A percentile compares a stretch with the other conserved stretches of the same genome.
Evolutionary conservation across 2,329 filamentous ascomycete species (phyloP).

Genomic region (Colletotrichum sp.): DNA sequence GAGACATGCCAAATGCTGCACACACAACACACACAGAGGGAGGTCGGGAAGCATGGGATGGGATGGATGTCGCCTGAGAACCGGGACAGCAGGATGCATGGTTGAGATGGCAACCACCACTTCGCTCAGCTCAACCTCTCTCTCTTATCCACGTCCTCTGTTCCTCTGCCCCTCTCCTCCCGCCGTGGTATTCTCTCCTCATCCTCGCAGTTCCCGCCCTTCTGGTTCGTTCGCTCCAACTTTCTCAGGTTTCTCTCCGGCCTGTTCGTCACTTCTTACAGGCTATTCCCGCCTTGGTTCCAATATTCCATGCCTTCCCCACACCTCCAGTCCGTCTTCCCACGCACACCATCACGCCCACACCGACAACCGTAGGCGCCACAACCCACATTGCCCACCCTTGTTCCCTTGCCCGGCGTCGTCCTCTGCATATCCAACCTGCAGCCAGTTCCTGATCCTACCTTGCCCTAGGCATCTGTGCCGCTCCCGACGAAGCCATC

Average conservation of each 20-base stretch:
- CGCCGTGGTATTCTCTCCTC: neutral
- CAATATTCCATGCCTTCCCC: neutral
- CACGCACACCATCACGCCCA: neutral
- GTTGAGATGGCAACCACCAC: neutral
- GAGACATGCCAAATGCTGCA: neutral
- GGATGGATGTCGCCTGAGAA: neutral
- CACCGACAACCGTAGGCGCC: neutral
- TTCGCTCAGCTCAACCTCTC: neutral
- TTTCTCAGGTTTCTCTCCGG: neutral
- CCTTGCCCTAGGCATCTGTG: neutral
- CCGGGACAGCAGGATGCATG: neutral
- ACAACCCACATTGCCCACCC: neutral
- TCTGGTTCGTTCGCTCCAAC: neutral
- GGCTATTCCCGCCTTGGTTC: neutral
- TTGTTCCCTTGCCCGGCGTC: neutral
- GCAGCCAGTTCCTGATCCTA: conserved; percentile 1
- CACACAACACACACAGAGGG: neutral
- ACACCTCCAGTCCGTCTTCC: neutral
- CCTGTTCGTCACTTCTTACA: neutral
- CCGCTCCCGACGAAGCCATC: conserved; percentile 6
- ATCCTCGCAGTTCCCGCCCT: neutral
- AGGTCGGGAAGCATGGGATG: neutral
- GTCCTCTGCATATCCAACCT: neutral
- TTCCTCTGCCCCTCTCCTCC: neutral
- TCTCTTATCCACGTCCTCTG: neutral